Base-by-base conservation (phyloP, 306 rosid species). In the Canavalia ensiformis region DNA sequence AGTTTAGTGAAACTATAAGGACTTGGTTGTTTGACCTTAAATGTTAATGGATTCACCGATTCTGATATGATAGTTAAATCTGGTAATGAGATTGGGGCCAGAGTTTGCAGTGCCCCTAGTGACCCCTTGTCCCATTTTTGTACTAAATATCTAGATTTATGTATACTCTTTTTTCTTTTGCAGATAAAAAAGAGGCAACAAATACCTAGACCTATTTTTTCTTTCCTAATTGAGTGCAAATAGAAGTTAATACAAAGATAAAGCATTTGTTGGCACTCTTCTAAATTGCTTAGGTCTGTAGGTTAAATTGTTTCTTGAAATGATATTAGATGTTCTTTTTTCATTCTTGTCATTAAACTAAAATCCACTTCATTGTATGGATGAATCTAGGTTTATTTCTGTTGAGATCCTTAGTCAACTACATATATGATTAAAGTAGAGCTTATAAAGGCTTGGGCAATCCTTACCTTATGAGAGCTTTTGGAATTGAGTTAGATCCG, bases 301-400 rank as follows among this genome's bases (percentile, higher is more conserved):
- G 55, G 68, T 64, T 76, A 72, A 58, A 51, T 59, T 62, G 50
- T 52, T 52, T 83, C 75, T 44, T 55, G 80, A 68, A 31, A 72
- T 50, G 54, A 55, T 72, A n/a, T 81, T 5, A 72, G 79, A 74
- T 54, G 8, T 66, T 13, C 73, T 30, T 72, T 51, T 28, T 11
- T 63, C 76, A 30, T 62, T 67, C 9, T 60, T 72, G 10, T 41
- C 7, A 50, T 80, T 37, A 29, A 60, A 72, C 59, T 37, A 63
- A 39, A 28, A 49, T 50, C 62, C 39, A 13, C 57, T 47, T 51
- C 13, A 41, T 39, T 50, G 33, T 30, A 35, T 58, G 37, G 74
- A 49, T 78, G 42, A 41, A 13, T 72, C 65, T 35, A 47, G 78
- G 72, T 51, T 73, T 83, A 46, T 83, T 13, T 42, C 82, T 18